Evolutionary conservation across 805 yeast genomes (phyloP), one percentile per base, ranked within the genome.

Genomic region (Maudiozyma serrabonitensis): DNA sequence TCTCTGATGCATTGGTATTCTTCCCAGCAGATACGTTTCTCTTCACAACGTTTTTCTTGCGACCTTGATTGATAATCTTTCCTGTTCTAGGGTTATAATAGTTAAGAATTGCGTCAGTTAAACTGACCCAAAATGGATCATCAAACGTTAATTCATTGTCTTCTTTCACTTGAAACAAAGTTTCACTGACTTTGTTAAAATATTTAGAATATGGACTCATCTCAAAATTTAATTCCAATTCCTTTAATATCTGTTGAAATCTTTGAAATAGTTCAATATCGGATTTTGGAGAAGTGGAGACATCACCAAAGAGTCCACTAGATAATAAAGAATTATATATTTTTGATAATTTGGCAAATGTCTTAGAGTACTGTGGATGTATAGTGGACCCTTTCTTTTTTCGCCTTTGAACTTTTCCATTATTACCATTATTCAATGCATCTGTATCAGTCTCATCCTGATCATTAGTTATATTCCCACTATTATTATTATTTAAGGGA

Each of bases 171-270:
- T 58, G 63, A 59, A 64, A 65, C 34, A 61, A 46, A 15, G 59
- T 58, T 31, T 61, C 62, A 43, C 60, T 64, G 45, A 65, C 50
- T 41, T 56, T 57, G 25, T 56, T 58, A 51, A 65, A 63, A 53
- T 58, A 65, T 46, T 57, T 60, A 18, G 57, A 50, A 49, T 63
- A 63, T 7, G 67, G 64, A 28, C 64, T 58, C 4, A 56, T 59
- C 12, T 63, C 67, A 48, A 54, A 64, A 49, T 63, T 63, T 41
- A 66, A 54, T 45, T 62, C 64, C 46, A 66, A 46, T 49, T 66
- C 69, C 47, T 64, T 64, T 13, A 66, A 52, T 8, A 63, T 64
- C 47, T 64, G 69, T 46, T 62, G 67, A 42, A 66, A 66, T 31
- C 66, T 50, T 47, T 66, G 68, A 47, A 58, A 66, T 26, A 66